Conservation (phyloP, 306 rosid genomes). For the Quercus alba region DNA sequence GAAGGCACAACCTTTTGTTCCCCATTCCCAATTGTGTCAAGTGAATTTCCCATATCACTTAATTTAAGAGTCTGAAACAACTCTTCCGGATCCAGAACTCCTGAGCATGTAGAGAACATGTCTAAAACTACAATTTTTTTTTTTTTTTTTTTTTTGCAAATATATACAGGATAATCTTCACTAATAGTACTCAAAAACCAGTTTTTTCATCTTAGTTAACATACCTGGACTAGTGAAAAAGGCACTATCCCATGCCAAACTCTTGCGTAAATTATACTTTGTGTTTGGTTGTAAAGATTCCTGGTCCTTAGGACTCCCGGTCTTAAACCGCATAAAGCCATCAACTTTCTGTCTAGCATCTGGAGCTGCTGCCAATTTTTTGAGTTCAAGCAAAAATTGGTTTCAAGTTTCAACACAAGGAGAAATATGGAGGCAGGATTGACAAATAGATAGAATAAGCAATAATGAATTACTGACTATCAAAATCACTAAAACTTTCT, state of each 20-base stretch:
- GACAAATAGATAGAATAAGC: not conserved
- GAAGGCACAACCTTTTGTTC: slow-evolving; percentile 35
- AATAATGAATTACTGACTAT: not conserved
- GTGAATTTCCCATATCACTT: not conserved
- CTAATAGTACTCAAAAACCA: not conserved
- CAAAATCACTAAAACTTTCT: not conserved
- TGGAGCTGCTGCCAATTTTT: slow-evolving; percentile 14
- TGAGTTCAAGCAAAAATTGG: not conserved
- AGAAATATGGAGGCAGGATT: not conserved
- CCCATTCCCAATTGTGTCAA: slow-evolving; percentile 29
- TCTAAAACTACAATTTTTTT: not conserved
- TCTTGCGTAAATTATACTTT: slow-evolving; percentile 42
- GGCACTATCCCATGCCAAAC: slow-evolving; percentile 82
- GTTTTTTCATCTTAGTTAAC: not conserved
- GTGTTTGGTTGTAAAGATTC: slow-evolving; percentile 16
- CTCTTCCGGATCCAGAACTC: slow-evolving; percentile 65
- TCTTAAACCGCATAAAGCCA: slow-evolving; percentile 17
- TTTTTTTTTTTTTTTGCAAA: not conserved
- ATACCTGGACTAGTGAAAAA: slow-evolving; percentile 63
- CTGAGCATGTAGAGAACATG: slow-evolving; percentile 25
- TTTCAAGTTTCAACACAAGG: not conserved
- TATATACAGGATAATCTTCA: not conserved
- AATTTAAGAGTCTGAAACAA: slow-evolving; percentile 32
- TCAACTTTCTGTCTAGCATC: slow-evolving; percentile 50
- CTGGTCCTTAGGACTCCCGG: slow-evolving; percentile 7